Conservation (phyloP, 306 rosid genomes). For the Sicyos edulis region DNA sequence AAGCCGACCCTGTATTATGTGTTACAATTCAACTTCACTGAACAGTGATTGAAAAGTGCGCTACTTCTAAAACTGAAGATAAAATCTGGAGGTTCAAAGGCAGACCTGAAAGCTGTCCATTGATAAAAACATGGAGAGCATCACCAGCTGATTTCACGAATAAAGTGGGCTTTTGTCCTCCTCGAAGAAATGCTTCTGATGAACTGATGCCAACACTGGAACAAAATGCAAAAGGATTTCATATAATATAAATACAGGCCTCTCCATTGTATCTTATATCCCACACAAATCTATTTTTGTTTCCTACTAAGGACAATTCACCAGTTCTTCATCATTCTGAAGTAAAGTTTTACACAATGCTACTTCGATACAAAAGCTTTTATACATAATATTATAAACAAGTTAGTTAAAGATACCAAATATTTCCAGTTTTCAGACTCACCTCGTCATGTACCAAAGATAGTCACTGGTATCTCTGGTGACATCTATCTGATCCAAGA, state of each 20-base stretch:
- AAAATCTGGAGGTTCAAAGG: background rate
- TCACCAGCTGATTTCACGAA: conserved; percentile 72
- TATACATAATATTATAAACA: background rate
- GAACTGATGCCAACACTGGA: conserved; percentile 63
- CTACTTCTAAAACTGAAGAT: conserved; percentile 11
- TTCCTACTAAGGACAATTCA: conserved; percentile 1
- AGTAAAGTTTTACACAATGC: background rate
- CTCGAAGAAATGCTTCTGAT: conserved; percentile 64
- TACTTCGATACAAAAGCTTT: background rate
- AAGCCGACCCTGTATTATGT: conserved; percentile 63
- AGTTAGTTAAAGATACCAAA: background rate
- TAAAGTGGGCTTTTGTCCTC: conserved; percentile 60
- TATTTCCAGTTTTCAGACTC: conserved; percentile 21
- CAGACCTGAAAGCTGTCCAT: conserved; percentile 73
- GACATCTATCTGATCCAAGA: conserved; percentile 68
- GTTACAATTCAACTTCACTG: conserved; percentile 16
- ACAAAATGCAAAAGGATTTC: conserved; percentile 20
- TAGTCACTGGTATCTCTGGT: conserved; percentile 86
- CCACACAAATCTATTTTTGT: background rate
- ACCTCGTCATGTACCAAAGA: conserved; percentile 94
- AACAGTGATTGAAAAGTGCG: conserved; percentile 5
- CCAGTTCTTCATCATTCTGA: background rate
- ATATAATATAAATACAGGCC: background rate
- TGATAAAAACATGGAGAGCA: conserved; percentile 80
- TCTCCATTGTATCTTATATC: background rate